A percentile compares a stretch with the other conserved stretches of the same genome.
phyloP scores from a whole-genome alignment of 2,329 filamentous ascomycete genomes.

The Paracorniculantispora psalliotae region DNA sequence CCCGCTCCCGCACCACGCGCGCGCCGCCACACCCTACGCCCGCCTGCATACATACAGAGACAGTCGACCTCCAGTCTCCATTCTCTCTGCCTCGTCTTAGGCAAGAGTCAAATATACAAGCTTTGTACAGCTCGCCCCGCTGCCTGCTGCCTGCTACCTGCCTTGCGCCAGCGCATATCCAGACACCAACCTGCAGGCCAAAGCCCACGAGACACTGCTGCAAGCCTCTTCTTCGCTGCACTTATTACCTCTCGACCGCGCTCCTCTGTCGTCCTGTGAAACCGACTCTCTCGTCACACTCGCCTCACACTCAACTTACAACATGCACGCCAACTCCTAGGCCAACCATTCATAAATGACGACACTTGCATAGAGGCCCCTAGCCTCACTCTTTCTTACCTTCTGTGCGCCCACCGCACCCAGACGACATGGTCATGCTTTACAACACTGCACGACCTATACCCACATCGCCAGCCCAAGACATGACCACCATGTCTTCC shows the following conservation, averaged over 20 bases:
- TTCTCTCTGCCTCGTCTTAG: no score
- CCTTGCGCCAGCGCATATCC: slow-evolving; percentile 6
- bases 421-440: slow-evolving; percentile 10
- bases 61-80: no score
- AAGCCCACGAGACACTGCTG: slow-evolving; percentile 6
- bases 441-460: slow-evolving; percentile 11
- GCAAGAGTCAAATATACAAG: no score
- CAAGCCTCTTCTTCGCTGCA: neutral
- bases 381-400: neutral
- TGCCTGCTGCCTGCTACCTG: neutral
- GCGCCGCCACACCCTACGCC: slow-evolving; percentile 2
- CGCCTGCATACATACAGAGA: slow-evolving; percentile 3
- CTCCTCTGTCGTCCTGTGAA: slow-evolving; percentile 3
- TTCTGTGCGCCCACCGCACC: slow-evolving; percentile 1
- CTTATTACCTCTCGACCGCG: slow-evolving; percentile 9
- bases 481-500: slow-evolving; percentile 37
- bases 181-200: neutral
- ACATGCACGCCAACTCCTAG: slow-evolving; percentile 3
- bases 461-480: slow-evolving; percentile 19
- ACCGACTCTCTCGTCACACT: slow-evolving; percentile 7
- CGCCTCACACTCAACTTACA: no score
- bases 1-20: slow-evolving; percentile 13
- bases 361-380: slow-evolving; percentile 9
- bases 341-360: slow-evolving; percentile 12
- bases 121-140: no score